Evolutionary conservation across 305 asterid genomes (phyloP), one percentile per base, ranked within the genome.

Genomic region (Fraxinus angustifolia): DNA sequence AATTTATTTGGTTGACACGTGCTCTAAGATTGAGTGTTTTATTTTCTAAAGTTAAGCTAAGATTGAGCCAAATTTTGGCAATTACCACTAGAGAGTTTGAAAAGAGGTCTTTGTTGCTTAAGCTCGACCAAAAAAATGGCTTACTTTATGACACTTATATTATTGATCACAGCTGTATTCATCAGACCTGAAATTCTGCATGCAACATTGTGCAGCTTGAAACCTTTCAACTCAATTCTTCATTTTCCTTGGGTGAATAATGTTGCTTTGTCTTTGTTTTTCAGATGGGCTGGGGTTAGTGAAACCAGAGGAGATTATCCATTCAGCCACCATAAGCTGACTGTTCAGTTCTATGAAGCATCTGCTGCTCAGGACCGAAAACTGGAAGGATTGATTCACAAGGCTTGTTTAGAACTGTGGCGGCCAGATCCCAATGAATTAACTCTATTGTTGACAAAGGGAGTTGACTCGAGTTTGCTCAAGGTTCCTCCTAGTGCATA

Each of bases 251-350:
- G 70, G 56, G 78, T 75, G 38, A 50, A 70, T 84, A 75, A 75
- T 53, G 23, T 70, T 84, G 45, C 38, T 75, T 75, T 68, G 6
- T 35, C 83, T 82, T 45, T 83, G 40, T 76, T 82, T 82, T 80
- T 33, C 83, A 94, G 98, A 87, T 95, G 99, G 99, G 90, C 93
- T 80, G 99, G 95, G 76, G 95, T 93, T 72, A 85, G 97, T 84
- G 95, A 91, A 86, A 91, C 98, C 77, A 89, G 93, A 78, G 97
- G 99, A 88, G 97, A 95, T 86, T 95, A 95, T 82, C 98, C 99
- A 72, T 95, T 95, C 86, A 95, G 98, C 91, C 95, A 95, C 88
- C 99, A 95, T 90, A 95, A 95, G 90, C 90, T 95, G 48, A 91
- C 97, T 38, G 97, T 93, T 84, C 99, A 91, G 90, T 95, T 95